Evolutionary conservation across 257 asterid species (phyloP), one percentile per base, ranked within the genome.

Genomic region (Parsonsia alboflavescens): DNA sequence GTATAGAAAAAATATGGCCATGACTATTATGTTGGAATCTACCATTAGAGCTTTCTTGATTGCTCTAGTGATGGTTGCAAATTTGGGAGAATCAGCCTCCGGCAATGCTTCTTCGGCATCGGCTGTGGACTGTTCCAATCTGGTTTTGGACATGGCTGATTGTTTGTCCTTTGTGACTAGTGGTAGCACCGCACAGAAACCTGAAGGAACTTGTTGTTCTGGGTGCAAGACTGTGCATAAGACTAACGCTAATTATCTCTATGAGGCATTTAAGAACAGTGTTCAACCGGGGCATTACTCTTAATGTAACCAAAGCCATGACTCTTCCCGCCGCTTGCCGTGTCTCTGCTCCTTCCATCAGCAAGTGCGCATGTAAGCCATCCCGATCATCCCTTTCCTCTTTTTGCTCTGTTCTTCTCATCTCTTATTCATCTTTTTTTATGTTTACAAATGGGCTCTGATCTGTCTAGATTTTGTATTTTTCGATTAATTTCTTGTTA

Each of bases 311-410:
- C 72, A 91, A 91, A 63, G 98, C 97, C 19, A 22, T 88, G 75
- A 46, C 88, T 53, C 92, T 93, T 12, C 98, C 98, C 33, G 73
- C 94, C 57, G 96, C 96, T 69, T 93, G 98, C 84, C 92, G 86
- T 68, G 88, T 89, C 59, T 82, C 96, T n/a, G 89, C 94, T 80
- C 96, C 96, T 70, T 79, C 96, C 6, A 80, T 90, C 62, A 78
- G 83, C 82, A 87, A 78, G 81, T 93, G 98, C 63, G 94, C 87
- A 70, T 26, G 98, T 93, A 66, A 87, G 93, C 80, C 5, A 10
- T 10, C 39, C 80, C 5, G 13, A 6, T 61, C 36, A 41, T n/a
- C 24, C 24, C 30, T 6, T 12, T 16, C 1, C 33, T 33, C 3
- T n/a, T 73, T 6, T 33, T 21, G 1, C 1, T 6, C 17, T 62